These are phyloP conservation scores for Lignosus rhinocerotis DNA, from an alignment of 1,284 basidiomycete genomes.

Conservation along the genomic window DNA sequence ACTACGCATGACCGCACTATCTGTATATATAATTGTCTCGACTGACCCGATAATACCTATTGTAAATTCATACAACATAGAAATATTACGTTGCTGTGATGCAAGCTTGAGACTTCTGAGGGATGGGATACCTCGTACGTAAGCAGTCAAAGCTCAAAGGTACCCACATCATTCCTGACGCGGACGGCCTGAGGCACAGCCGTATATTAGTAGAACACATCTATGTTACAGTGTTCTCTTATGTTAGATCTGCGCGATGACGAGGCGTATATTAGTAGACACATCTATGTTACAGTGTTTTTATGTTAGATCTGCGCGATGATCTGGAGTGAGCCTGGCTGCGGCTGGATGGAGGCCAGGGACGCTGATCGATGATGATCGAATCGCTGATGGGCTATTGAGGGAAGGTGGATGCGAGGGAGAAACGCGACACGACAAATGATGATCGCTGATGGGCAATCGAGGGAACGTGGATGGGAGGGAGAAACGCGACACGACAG, in stretches of 20 bases:
- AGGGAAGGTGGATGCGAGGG: not conserved
- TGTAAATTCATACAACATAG: no score
- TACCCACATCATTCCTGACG: no score
- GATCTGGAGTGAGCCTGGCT: not conserved
- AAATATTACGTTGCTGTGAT: no score
- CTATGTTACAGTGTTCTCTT: no score
- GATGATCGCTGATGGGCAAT: not conserved
- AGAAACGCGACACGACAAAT: constrained; percentile 3
- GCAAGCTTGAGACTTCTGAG: no score
- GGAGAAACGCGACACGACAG: constrained; percentile 1
- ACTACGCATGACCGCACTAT: not conserved
- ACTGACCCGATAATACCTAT: no score
- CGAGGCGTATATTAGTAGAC: no score
- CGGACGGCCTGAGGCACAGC: no score
- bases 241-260: no score
- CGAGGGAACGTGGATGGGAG: not conserved
- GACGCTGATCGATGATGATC: not conserved
- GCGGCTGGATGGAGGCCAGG: not conserved
- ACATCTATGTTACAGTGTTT: no score
- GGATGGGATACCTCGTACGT: not conserved
- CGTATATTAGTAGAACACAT: no score
- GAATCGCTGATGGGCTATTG: not conserved
- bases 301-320: not conserved
- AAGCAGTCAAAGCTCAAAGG: not conserved
- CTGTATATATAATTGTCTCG: not conserved